Base-by-base conservation (phyloP, 177 flowering plant genomes). In the Vitis hybrid region DNA sequence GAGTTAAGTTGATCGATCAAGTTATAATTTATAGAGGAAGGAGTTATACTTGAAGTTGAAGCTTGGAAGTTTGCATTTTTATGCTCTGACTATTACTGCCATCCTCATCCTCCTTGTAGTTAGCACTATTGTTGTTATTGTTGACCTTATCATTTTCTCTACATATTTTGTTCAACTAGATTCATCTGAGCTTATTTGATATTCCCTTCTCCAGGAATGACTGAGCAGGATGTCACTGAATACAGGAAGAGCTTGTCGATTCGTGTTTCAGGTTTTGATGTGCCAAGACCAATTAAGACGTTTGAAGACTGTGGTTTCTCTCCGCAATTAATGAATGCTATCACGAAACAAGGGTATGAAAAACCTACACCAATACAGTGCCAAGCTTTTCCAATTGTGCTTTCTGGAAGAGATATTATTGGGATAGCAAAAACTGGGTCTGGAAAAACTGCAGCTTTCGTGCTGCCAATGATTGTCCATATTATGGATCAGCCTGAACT, bases 361-460 rank as follows among this genome's bases (percentile, higher is more conserved):
- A 89, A 88, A 78, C 99, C 99, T 50, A 96, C 99, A 10, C 60
- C 94, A 13, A 96, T 96, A 67, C 99, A 93, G 68, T 88, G 97
- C 72, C 99, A 96, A 81, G 88, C 98, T 62, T 78, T 96, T 29
- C 97, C 98, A n/a, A 84, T 92, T 72, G 90, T 89, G 51, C 90
- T 96, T 13, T 93, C 98, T 68, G 99, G 99, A 19, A 83, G 90
- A 29, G 98, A 96, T 78, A 82, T 92, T 29, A 96, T 96, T 76
- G 99, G 98, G 26, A 96, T 96, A 70, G 99, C 99, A 65, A 92
- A 93, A 81, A 96, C 99, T 29, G 99, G 99, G 74, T 96, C 99
- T 4, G 99, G 99, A 53, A 96, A 96, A 80, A 96, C 99, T 74
- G 97, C 97, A 64, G 83, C 97, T 20, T 96, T 96, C 82, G 97